Percentiles rank a stretch among this genome's conserved stretches.
These are phyloP conservation scores for Fulvia fulva DNA, from an alignment of 2,329 filamentous ascomycete species.

Conservation along the genomic window DNA sequence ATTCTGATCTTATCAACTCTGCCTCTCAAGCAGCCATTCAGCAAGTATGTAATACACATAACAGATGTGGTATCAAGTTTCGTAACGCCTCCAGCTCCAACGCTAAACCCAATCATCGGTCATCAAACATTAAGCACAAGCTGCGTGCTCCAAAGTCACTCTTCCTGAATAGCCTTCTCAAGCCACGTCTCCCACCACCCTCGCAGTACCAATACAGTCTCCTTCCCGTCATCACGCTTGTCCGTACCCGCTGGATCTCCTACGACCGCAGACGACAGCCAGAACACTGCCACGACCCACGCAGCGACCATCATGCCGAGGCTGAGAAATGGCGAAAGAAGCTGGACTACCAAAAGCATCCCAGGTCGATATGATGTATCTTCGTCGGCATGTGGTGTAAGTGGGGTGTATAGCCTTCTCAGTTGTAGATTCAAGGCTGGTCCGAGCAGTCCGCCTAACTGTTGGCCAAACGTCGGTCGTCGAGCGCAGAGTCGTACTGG, in stretches of 20 bases:
- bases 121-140: neutral
- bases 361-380: conserved; percentile 38
- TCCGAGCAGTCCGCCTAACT: conserved; percentile 50
- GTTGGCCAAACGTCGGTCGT: conserved; percentile 45
- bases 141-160: conserved; percentile 9
- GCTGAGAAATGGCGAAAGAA: conserved; percentile 55
- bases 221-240: conserved; percentile 57
- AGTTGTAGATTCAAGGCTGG: conserved; percentile 53
- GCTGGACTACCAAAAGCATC: conserved; percentile 50
- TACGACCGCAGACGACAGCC: conserved; percentile 50
- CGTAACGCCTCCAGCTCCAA: conserved; percentile 4
- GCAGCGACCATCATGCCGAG: conserved; percentile 53
- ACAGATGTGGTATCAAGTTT: conserved; percentile 10
- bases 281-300: conserved; percentile 60
- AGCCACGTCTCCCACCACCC: conserved; percentile 61
- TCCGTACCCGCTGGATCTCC: conserved; percentile 59
- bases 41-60: conserved; percentile 1
- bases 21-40: neutral
- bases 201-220: conserved; percentile 55
- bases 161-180: conserved; percentile 23
- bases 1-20: neutral
- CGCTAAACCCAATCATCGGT: conserved; percentile 1
- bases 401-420: conserved; percentile 44
- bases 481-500: conserved; percentile 54
- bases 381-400: conserved; percentile 30